A percentile compares a stretch with the other conserved stretches of the same genome.
phyloP scores from a whole-genome alignment of 768 basidiomycete genomes.

The Lactarius hatsudake region DNA sequence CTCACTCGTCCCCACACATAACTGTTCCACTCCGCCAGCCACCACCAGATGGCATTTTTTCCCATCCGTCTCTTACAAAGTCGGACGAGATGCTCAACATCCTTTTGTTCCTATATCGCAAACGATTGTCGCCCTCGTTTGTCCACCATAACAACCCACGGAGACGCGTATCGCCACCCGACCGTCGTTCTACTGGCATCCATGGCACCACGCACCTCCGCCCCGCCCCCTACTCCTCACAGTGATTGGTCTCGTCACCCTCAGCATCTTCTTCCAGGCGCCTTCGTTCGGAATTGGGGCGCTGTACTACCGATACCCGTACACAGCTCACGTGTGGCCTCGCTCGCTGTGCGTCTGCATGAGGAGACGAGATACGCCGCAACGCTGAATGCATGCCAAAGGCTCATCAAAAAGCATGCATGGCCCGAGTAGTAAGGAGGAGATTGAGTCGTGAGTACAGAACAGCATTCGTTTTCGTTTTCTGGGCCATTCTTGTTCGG shows the following conservation, averaged over 20 bases:
- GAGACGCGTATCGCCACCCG: too few relatives aligned
- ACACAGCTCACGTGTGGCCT: background rate
- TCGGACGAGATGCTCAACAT: background rate
- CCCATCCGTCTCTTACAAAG: background rate
- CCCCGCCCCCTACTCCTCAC: conserved; percentile 1
- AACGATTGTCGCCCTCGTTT: background rate
- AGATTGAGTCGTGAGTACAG: conserved; percentile 10
- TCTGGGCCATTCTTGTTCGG: background rate
- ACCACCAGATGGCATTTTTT: too few relatives aligned
- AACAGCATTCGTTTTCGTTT: background rate
- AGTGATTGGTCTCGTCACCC: background rate
- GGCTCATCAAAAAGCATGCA: background rate
- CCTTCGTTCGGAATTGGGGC: background rate
- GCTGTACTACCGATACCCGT: background rate
- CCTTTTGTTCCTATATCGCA: background rate
- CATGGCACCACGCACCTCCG: conserved; percentile 12
- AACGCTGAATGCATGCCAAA: background rate
- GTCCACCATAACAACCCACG: background rate
- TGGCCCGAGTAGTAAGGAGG: conserved; percentile 14
- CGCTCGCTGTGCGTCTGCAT: background rate
- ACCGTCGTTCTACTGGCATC: background rate
- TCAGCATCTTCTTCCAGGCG: conserved; percentile 5
- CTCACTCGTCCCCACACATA: too few relatives aligned
- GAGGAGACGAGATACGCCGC: conserved; percentile 4
- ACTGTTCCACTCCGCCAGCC: too few relatives aligned